Evolutionary conservation across 305 asterid genomes (phyloP).

Genomic region (Solanum hybrid): DNA sequence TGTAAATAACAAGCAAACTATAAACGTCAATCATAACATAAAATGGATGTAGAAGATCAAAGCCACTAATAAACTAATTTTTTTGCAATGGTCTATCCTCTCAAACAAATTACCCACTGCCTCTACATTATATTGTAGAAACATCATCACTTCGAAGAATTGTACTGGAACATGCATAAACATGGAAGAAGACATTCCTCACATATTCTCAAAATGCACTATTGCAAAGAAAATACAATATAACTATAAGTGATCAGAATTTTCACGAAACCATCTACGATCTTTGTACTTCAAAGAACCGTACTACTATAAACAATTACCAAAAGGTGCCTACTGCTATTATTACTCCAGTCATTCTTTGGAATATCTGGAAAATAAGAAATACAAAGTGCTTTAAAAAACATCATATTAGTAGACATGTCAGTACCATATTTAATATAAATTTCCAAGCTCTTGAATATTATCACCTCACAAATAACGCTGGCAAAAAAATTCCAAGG

Average conservation of each 20-base stretch:
- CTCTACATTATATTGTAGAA: too few relatives aligned
- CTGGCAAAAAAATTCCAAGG: neutral
- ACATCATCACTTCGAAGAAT: neutral
- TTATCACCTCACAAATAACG: too few relatives aligned
- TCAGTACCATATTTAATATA: neutral
- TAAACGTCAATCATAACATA: neutral
- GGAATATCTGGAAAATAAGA: neutral
- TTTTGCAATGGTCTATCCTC: neutral
- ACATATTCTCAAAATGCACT: neutral
- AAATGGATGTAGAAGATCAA: neutral
- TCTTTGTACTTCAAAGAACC: too few relatives aligned
- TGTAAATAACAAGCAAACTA: too few relatives aligned
- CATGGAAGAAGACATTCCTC: neutral
- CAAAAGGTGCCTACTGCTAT: neutral
- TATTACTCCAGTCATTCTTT: neutral
- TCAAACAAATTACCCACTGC: neutral
- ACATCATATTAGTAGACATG: neutral
- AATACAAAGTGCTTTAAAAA: neutral
- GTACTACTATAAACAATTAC: neutral
- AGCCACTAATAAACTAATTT: neutral
- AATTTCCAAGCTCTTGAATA: neutral
- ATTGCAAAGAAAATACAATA: neutral
- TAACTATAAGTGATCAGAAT: too few relatives aligned
- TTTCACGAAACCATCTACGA: too few relatives aligned
- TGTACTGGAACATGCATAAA: neutral